phyloP scores from a whole-genome alignment of 2,329 filamentous ascomycete genomes.

The Gnomoniopsis smithogilvyi region DNA sequence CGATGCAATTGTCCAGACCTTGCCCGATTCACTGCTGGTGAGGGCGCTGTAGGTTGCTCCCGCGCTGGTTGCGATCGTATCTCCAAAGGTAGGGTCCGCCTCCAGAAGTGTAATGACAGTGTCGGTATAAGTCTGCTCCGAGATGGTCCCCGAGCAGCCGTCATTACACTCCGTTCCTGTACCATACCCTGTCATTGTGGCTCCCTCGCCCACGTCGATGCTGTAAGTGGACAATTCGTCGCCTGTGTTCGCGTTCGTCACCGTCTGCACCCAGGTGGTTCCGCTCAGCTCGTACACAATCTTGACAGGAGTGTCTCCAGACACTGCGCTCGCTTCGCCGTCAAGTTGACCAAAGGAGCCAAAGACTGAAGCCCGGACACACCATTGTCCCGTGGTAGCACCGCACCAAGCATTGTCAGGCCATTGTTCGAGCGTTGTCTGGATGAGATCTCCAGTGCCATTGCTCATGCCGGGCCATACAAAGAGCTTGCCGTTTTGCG shows the following conservation, averaged over 20 bases:
- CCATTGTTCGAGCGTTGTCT: constrained; percentile 40
- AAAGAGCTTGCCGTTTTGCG: constrained; percentile 36
- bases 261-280: constrained; percentile 23
- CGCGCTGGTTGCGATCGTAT: constrained; percentile 24
- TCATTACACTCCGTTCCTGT: constrained; percentile 39
- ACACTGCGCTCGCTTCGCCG: constrained; percentile 6
- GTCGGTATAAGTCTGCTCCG: constrained; percentile 34
- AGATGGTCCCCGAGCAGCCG: constrained; percentile 35
- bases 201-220: constrained; percentile 28
- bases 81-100: constrained; percentile 28
- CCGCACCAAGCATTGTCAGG: constrained; percentile 38
- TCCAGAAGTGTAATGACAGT: constrained; percentile 35
- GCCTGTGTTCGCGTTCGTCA: constrained; percentile 34
- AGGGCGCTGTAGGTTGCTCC: constrained; percentile 33
- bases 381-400: constrained; percentile 34
- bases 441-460: constrained; percentile 39
- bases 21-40: constrained; percentile 30
- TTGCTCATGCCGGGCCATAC: constrained; percentile 44
- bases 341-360: constrained; percentile 39
- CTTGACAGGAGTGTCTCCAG: constrained; percentile 5
- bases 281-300: constrained; percentile 26
- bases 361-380: constrained; percentile 37
- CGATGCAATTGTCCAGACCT: constrained; percentile 32
- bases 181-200: constrained; percentile 34
- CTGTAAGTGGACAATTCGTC: constrained; percentile 30